phyloP scores from a whole-genome alignment of 1,284 basidiomycete species.

The Trichosporon asahii region DNA sequence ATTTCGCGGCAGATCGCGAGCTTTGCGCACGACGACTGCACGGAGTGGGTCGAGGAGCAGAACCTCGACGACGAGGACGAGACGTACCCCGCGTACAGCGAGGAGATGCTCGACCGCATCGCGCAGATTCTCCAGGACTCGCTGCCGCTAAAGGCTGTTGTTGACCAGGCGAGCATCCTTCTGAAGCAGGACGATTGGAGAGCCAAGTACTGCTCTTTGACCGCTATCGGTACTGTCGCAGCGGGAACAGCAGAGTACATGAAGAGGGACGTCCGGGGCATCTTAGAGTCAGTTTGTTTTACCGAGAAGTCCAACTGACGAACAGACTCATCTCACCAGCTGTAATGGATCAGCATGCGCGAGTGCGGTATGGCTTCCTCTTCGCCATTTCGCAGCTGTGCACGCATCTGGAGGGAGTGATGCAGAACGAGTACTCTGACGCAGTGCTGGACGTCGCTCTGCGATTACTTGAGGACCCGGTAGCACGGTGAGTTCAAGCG shows the following conservation, averaged over 20 bases:
- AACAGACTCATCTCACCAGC: slow-evolving; percentile 71
- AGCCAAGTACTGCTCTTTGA: slow-evolving; percentile 71
- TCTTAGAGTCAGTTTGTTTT: slow-evolving; percentile 14
- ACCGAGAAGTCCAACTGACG: slow-evolving; percentile 56
- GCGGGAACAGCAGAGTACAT: slow-evolving; percentile 33
- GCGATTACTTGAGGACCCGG: slow-evolving; percentile 68
- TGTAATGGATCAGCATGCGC: slow-evolving; percentile 71
- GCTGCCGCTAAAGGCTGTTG: slow-evolving; percentile 61
- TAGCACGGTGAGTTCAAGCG: slow-evolving; percentile 59
- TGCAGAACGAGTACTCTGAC: slow-evolving; percentile 33
- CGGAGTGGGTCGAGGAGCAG: slow-evolving; percentile 63
- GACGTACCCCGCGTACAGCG: slow-evolving; percentile 67
- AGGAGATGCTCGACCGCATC: slow-evolving; percentile 71
- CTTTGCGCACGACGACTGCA: slow-evolving; percentile 54
- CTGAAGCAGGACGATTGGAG: slow-evolving; percentile 69
- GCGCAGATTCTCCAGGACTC: slow-evolving; percentile 67
- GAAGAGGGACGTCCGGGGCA: slow-evolving; percentile 8
- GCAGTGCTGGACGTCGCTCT: slow-evolving; percentile 62
- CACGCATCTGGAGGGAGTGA: slow-evolving; percentile 64
- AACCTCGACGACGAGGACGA: slow-evolving; percentile 69
- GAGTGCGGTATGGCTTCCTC: slow-evolving; percentile 77
- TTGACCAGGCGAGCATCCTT: slow-evolving; percentile 73
- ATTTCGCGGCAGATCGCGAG: slow-evolving; percentile 37
- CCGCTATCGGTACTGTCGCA: slow-evolving; percentile 51
- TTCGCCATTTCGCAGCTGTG: slow-evolving; percentile 82